Evolutionary conservation across 2,329 filamentous ascomycete species (phyloP).

Genomic region (Tolypocladium inflatum): DNA sequence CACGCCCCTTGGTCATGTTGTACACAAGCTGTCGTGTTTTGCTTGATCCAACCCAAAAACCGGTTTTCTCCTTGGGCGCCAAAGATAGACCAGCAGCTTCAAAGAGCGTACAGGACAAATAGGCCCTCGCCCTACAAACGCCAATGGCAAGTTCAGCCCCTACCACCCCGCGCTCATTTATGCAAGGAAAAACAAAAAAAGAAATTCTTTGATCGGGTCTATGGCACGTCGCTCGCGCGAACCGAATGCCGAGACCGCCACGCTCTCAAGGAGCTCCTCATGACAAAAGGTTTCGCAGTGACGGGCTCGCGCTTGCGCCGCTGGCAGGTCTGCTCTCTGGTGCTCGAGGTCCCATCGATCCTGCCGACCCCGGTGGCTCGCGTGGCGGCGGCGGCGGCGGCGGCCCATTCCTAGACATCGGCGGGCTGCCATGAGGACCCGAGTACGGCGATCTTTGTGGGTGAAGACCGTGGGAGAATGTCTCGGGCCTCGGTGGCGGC

Average conservation of each 20-base stretch:
- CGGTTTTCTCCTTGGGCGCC: not conserved
- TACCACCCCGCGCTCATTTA: not conserved
- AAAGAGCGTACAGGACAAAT: not conserved
- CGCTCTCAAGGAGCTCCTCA: constrained; percentile 21
- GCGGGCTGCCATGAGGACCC: constrained; percentile 35
- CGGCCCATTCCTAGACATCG: constrained; percentile 29
- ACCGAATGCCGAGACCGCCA: not conserved
- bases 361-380: constrained; percentile 13
- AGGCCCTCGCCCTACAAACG: not conserved
- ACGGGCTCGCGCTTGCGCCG: constrained; percentile 71
- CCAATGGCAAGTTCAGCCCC: not conserved
- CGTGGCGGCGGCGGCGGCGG: constrained; percentile 15
- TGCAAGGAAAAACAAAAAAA: not conserved
- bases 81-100: not conserved
- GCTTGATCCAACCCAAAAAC: not conserved
- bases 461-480: constrained; percentile 30
- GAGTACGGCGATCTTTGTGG: constrained; percentile 31
- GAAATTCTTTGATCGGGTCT: not conserved
- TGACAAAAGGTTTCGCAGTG: constrained; percentile 63
- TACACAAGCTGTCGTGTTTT: not conserved
- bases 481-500: constrained; percentile 21
- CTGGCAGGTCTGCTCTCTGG: constrained; percentile 38
- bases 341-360: constrained; percentile 16
- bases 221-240: no score
- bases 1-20: not conserved